Evolutionary conservation across 2,329 filamentous ascomycete genomes (phyloP).

Genomic region (Fragosphaeria purpurea): DNA sequence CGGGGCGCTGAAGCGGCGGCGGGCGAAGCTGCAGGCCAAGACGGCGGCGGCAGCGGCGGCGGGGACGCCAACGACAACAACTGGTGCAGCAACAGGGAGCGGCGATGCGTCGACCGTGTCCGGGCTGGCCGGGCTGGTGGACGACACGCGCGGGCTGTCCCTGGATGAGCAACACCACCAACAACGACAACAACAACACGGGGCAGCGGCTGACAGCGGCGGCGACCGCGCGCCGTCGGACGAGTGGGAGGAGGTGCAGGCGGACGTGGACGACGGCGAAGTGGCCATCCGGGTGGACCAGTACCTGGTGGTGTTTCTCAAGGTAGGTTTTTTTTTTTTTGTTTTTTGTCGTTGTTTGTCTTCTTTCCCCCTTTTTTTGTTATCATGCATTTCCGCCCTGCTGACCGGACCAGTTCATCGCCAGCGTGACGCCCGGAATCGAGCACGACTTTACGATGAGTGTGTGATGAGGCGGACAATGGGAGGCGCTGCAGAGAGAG

Average conservation of each 20-base stretch:
- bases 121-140: constrained; percentile 16
- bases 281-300: constrained; percentile 80
- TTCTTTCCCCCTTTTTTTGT: not conserved
- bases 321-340: constrained; percentile 40
- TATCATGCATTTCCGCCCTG: not conserved
- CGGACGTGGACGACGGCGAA: constrained; percentile 57
- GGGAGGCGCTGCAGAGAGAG: too few species aligned
- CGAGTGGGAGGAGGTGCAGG: constrained; percentile 57
- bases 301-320: constrained; percentile 78
- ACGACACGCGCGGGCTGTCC: constrained; percentile 4
- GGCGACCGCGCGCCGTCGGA: constrained; percentile 42
- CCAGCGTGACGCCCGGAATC: constrained; percentile 89
- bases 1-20: constrained; percentile 77
- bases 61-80: constrained; percentile 73
- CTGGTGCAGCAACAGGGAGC: constrained; percentile 27
- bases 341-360: constrained; percentile 9
- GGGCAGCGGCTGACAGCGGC: constrained; percentile 35
- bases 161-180: not conserved
- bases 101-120: constrained; percentile 19
- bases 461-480: constrained; percentile 37
- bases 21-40: constrained; percentile 63
- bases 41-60: constrained; percentile 49
- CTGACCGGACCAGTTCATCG: constrained; percentile 49
- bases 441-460: constrained; percentile 98
- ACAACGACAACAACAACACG: too few species aligned